These are phyloP conservation scores for Ceratobasidium sp. DNA, from an alignment of 1,284 basidiomycete species.

Conservation along the genomic window DNA sequence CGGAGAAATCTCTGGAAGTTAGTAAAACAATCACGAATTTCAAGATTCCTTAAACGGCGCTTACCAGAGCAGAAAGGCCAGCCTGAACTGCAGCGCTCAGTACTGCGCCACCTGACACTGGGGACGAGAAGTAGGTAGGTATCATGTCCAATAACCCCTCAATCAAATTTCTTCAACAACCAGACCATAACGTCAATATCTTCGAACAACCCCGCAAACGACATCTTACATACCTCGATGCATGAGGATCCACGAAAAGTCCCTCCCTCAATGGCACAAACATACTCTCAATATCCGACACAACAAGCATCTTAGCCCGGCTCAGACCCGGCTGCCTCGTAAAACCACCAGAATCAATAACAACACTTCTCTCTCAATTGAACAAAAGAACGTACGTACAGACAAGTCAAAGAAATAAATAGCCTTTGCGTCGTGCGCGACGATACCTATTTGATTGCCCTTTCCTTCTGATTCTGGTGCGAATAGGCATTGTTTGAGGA, in stretches of 20 bases:
- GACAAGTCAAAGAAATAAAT: conserved; percentile 93
- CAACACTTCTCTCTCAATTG: conserved; percentile 38
- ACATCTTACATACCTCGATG: conserved; percentile 66
- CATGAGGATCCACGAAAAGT: conserved; percentile 81
- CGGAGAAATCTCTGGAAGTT: neutral
- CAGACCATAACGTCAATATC: conserved; percentile 38
- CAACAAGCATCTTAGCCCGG: conserved; percentile 80
- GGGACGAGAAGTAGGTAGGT: conserved; percentile 70
- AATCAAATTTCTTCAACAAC: conserved; percentile 62
- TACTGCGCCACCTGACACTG: conserved; percentile 66
- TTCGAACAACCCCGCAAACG: neutral
- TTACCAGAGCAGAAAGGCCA: conserved; percentile 76
- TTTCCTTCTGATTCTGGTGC: conserved; percentile 5
- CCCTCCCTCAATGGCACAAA: conserved; percentile 84
- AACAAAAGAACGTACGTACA: conserved; percentile 61
- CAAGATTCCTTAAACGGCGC: conserved; percentile 49
- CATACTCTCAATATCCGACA: conserved; percentile 90
- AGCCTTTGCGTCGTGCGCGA: conserved; percentile 81
- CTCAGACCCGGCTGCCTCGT: conserved; percentile 63
- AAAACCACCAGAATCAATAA: conserved; percentile 47
- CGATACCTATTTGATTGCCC: conserved; percentile 57
- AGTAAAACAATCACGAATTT: neutral
- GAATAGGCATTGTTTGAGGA: conserved; percentile 32
- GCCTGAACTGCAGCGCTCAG: conserved; percentile 84
- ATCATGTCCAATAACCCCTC: conserved; percentile 74